Evolutionary conservation across 345 rosid species (phyloP).

Genomic region (Stellera chamaejasme): DNA sequence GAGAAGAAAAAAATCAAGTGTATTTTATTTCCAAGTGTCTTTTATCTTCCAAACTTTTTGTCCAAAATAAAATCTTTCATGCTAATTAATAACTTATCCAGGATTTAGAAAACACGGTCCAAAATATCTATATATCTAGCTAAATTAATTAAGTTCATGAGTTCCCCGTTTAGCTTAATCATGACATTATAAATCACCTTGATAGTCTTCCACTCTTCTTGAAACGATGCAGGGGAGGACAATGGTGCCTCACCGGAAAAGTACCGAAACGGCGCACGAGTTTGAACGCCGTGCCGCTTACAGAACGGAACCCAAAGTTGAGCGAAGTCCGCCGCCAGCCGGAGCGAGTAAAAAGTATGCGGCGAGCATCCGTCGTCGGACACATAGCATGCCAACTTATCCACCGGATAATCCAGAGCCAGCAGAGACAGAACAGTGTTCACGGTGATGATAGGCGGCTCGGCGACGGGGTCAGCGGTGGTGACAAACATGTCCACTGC

Average conservation of each 20-base stretch:
- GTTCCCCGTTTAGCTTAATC: neutral
- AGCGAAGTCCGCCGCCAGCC: conserved; percentile 37
- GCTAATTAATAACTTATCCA: neutral
- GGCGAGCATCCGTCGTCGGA: conserved; percentile 47
- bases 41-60: neutral
- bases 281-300: conserved; percentile 20
- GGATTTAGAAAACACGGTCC: neutral
- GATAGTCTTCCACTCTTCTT: conserved; percentile 28
- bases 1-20: neutral
- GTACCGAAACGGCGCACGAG: conserved; percentile 44
- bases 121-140: neutral
- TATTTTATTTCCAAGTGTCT: neutral
- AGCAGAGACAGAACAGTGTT: conserved; percentile 46
- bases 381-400: conserved; percentile 43
- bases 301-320: conserved; percentile 47
- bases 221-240: conserved; percentile 13
- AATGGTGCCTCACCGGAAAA: conserved; percentile 7
- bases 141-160: neutral
- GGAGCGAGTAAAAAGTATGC: conserved; percentile 26
- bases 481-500: conserved; percentile 45
- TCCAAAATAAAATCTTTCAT: neutral
- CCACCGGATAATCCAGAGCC: conserved; percentile 42
- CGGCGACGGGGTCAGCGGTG: conserved; percentile 38
- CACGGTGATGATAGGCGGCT: conserved; percentile 37
- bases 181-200: conserved; percentile 28